Percentiles rank a stretch among this genome's conserved stretches.
These are phyloP conservation scores for Silene uniflora DNA, from an alignment of 148 eudicot genomes.

Conservation along the genomic window DNA sequence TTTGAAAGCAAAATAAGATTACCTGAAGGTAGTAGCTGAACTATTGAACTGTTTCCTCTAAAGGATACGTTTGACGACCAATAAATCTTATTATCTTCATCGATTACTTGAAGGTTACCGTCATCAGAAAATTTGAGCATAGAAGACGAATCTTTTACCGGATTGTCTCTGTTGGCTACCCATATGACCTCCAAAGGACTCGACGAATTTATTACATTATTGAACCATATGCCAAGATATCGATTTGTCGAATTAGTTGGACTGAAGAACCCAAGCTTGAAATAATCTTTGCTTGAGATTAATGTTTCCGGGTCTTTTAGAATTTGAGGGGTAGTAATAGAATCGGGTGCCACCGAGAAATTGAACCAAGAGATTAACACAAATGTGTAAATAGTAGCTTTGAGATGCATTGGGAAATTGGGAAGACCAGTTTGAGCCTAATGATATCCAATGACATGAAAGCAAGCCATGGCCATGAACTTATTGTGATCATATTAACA, in stretches of 20 bases:
- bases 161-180: slow-evolving; percentile 49
- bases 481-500: background rate
- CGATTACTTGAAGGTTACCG: slow-evolving; percentile 36
- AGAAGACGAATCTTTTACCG: slow-evolving; percentile 32
- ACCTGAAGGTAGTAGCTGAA: slow-evolving; percentile 39
- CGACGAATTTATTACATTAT: background rate
- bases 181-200: slow-evolving; percentile 26
- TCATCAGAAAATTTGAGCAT: slow-evolving; percentile 19
- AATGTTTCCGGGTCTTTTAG: slow-evolving; percentile 26
- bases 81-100: slow-evolving; percentile 21
- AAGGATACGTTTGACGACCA: slow-evolving; percentile 38
- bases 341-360: background rate
- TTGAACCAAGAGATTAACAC: background rate
- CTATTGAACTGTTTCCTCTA: slow-evolving; percentile 8
- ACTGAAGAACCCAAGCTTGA: slow-evolving; percentile 37
- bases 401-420: background rate
- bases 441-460: too few species aligned
- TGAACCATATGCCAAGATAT: slow-evolving; percentile 38
- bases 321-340: slow-evolving; percentile 8
- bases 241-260: slow-evolving; percentile 31
- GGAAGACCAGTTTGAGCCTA: background rate
- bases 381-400: background rate
- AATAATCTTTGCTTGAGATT: slow-evolving; percentile 19
- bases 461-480: too few species aligned
- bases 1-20: slow-evolving; percentile 28